Conservation (phyloP, 2,329 filamentous ascomycete species). For the Alternaria alternata region DNA sequence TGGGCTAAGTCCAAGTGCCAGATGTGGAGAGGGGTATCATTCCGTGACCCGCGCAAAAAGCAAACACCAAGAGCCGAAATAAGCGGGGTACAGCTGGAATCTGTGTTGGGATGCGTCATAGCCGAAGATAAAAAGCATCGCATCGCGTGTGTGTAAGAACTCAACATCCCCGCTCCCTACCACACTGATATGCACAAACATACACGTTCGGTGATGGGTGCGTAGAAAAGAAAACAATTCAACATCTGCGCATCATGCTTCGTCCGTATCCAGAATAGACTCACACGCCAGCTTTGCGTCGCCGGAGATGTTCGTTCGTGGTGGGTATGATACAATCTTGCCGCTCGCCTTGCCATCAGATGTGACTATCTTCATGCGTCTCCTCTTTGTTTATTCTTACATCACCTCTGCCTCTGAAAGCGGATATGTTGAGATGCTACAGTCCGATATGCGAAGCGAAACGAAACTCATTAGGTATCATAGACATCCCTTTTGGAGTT, state of each 20-base stretch:
- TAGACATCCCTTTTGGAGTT: neutral
- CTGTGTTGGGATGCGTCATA: neutral
- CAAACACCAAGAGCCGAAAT: neutral
- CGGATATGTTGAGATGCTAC: neutral
- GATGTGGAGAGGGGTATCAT: neutral
- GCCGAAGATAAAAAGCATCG: slow-evolving; percentile 1
- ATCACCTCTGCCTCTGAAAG: neutral
- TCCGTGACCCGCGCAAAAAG: slow-evolving; percentile 2
- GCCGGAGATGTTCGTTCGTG: neutral
- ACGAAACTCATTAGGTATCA: neutral
- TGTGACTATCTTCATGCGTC: neutral
- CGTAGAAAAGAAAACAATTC: neutral
- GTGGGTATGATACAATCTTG: neutral
- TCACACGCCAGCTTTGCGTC: neutral
- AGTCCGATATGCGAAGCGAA: neutral
- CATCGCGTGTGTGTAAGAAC: neutral
- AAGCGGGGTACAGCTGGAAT: neutral
- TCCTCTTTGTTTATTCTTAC: neutral
- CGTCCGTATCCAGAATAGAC: neutral
- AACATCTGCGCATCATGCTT: neutral
- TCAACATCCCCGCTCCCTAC: neutral
- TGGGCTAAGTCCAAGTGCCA: slow-evolving; percentile 1
- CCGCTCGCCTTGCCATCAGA: neutral
- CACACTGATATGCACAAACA: slow-evolving; percentile 2
- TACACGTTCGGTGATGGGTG: neutral